These are phyloP conservation scores for Trichophyton simii DNA, from an alignment of 2,329 filamentous ascomycete genomes.

Conservation along the genomic window DNA sequence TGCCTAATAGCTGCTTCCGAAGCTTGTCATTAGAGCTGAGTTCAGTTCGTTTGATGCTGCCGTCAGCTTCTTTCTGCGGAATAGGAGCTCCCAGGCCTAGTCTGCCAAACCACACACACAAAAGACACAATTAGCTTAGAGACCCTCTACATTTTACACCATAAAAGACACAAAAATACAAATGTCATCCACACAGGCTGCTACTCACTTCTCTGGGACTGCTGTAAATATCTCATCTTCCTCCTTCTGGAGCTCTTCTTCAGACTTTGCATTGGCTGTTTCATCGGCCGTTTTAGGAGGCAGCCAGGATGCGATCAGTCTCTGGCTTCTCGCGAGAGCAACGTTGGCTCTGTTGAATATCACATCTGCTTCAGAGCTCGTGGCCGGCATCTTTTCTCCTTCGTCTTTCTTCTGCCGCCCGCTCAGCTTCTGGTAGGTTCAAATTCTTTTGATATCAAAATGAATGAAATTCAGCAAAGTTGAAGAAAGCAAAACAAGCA, in stretches of 20 bases:
- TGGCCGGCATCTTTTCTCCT: neutral
- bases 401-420: neutral
- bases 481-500: neutral
- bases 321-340: conserved; percentile 41
- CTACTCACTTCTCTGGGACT: conserved; percentile 41
- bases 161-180: neutral
- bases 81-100: conserved; percentile 38
- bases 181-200: neutral
- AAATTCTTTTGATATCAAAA: neutral
- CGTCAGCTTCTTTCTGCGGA: conserved; percentile 30
- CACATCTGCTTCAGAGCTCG: conserved; percentile 38
- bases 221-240: conserved; percentile 44
- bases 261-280: conserved; percentile 26
- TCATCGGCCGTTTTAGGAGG: conserved; percentile 35
- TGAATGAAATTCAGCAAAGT: neutral
- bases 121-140: conserved; percentile 1
- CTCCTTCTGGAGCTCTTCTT: conserved; percentile 37
- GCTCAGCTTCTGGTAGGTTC: neutral
- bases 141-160: neutral
- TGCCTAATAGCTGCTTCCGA: conserved; percentile 35
- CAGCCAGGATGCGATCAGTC: conserved; percentile 45
- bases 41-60: conserved; percentile 29
- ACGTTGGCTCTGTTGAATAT: conserved; percentile 44
- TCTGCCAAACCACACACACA: conserved; percentile 19
- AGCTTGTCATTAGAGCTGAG: conserved; percentile 34